Base-by-base conservation (phyloP, 352 stramenopile genomes). In the Elongisporangium anandrum region DNA sequence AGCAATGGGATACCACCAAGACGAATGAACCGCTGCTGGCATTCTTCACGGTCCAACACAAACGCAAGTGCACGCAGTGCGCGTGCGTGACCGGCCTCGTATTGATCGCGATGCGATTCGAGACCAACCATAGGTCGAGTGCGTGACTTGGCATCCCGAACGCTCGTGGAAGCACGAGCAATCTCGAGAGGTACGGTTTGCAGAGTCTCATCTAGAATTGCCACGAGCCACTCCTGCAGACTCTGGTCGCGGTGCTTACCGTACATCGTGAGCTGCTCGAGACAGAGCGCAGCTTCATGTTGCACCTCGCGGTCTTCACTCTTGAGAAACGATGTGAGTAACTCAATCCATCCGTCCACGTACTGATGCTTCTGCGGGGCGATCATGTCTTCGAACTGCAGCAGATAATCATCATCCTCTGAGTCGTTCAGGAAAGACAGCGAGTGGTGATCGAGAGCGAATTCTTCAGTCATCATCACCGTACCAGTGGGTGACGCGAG, bases 151-250 rank as follows among this genome's bases (percentile, higher is more conserved):
- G 82, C 82, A 19, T 80, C 78, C 22, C 80, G 76, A 2, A 92
- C 82, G 39, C 72, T 90, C 9, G 72, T 85, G 2, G 82, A 86
- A 17, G 63, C 66, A 7, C 57, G 26, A 1, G 72, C 65, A 45
- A 90, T 70, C 50, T 83, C 61, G 2, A 57, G 52, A 3, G 82
- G 78, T 0, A 92, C 75, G 24, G 77, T 77, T 22, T 84, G 62
- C 10, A 92, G 67, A 16, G 89, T 79, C 3, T 69, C 77, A 29
- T 92, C 80, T 26, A 92, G 62, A 12, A 92, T 69, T 21, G 80
- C 75, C 52, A 92, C 86, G 21, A 92, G 60, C 82, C 82, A 92
- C 48, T 90, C 82, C 50, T 92, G 82, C 9, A 87, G 65, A 5
- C 71, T 72, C 69, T 90, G 76, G 39, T 88, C 69, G 24, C 75